These are phyloP conservation scores for Brassica nigra DNA, from an alignment of 345 rosid species.

Conservation along the genomic window DNA sequence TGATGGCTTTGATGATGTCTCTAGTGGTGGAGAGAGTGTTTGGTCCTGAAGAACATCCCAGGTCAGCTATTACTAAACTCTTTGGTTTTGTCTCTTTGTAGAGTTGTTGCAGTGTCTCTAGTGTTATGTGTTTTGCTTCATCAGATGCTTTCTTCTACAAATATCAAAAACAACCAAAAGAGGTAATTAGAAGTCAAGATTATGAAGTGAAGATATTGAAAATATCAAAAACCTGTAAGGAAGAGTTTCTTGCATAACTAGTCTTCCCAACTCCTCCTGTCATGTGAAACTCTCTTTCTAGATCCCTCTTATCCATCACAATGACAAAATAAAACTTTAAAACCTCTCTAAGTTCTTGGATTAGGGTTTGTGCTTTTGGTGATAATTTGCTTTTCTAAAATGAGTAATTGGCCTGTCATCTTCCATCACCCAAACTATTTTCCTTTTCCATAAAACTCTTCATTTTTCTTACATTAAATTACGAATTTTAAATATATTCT, in stretches of 20 bases:
- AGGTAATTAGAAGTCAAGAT: background rate
- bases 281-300: slow-evolving; percentile 59
- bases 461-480: background rate
- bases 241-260: slow-evolving; percentile 75
- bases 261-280: slow-evolving; percentile 53
- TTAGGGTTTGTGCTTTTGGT: slow-evolving; percentile 31
- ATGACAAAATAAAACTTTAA: background rate
- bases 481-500: background rate
- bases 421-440: slow-evolving; percentile 13
- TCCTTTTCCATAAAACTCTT: background rate
- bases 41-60: too few relatives aligned
- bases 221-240: slow-evolving; percentile 51
- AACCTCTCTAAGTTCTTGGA: slow-evolving; percentile 2
- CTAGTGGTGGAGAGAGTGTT: too few relatives aligned
- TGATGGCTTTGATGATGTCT: too few relatives aligned
- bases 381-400: slow-evolving; percentile 7
- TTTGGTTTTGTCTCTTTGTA: slow-evolving; percentile 44
- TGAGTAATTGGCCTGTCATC: slow-evolving; percentile 16
- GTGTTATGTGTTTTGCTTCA: slow-evolving; percentile 53
- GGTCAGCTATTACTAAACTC: slow-evolving; percentile 27
- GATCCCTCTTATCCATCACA: slow-evolving; percentile 41
- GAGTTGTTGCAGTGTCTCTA: slow-evolving; percentile 34
- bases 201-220: background rate
- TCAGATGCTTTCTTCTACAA: slow-evolving; percentile 72
- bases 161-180: background rate